These are phyloP conservation scores for Colletotrichum sp. DNA, from an alignment of 2,329 filamentous ascomycete species.

Conservation along the genomic window DNA sequence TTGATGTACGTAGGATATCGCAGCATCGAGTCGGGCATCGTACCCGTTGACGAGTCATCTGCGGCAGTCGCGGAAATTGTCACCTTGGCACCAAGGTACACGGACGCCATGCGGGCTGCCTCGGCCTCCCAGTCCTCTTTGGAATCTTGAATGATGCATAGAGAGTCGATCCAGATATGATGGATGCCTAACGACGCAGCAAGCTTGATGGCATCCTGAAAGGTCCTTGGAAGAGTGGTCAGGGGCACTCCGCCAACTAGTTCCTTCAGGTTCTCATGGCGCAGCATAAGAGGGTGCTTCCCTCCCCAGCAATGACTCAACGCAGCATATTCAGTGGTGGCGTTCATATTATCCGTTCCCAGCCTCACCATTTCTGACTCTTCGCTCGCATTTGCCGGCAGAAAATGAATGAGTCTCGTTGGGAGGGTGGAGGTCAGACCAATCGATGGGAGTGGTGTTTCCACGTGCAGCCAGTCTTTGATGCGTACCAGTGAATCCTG, in stretches of 20 bases:
- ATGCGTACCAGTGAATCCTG: not conserved
- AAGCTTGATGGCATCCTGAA: not conserved
- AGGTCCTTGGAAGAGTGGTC: not conserved
- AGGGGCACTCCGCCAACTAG: rapidly evolving
- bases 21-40: not conserved
- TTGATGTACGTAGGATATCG: not conserved
- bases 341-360: rapidly evolving
- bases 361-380: not conserved
- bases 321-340: not conserved
- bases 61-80: not conserved
- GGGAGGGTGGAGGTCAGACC: not conserved
- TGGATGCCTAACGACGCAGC: not conserved
- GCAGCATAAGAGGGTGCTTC: not conserved
- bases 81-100: not conserved
- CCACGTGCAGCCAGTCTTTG: not conserved
- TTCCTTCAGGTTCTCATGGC: not conserved
- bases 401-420: not conserved
- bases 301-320: not conserved
- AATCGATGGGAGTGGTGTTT: not conserved
- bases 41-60: not conserved
- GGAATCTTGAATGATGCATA: not conserved
- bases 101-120: not conserved
- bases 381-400: rapidly evolving
- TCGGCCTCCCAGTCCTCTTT: not conserved
- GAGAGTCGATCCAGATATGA: not conserved